These are phyloP conservation scores for Kregervanrija delftensis DNA, from an alignment of 805 yeast genomes.

Conservation along the genomic window DNA sequence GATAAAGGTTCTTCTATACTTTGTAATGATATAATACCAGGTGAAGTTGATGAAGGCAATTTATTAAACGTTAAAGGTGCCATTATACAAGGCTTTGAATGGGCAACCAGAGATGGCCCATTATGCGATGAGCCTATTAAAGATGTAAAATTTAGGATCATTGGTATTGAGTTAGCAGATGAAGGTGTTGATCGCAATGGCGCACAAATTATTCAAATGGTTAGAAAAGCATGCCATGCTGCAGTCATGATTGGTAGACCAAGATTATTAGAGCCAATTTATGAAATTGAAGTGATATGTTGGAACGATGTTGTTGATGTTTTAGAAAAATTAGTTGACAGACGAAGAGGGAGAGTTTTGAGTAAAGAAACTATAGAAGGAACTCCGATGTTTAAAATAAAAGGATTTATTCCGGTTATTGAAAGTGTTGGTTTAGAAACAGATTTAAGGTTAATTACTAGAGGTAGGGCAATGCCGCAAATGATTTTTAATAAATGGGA, in stretches of 20 bases:
- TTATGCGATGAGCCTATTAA: conserved; percentile 80
- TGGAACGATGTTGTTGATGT: conserved; percentile 29
- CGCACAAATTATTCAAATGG: conserved; percentile 75
- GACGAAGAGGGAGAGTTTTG: conserved; percentile 62
- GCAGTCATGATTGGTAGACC: conserved; percentile 78
- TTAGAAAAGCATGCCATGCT: conserved; percentile 76
- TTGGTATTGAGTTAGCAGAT: conserved; percentile 49
- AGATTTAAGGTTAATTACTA: conserved; percentile 70
- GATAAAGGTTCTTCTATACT: conserved; percentile 45
- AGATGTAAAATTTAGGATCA: conserved; percentile 61
- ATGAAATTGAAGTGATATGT: conserved; percentile 52
- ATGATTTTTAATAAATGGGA: conserved; percentile 67
- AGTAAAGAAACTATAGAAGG: conserved; percentile 56
- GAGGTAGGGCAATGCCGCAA: conserved; percentile 71
- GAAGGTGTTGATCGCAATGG: conserved; percentile 44
- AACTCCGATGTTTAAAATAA: conserved; percentile 56
- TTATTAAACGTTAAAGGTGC: conserved; percentile 43
- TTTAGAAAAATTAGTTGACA: conserved; percentile 35
- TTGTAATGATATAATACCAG: conserved; percentile 66
- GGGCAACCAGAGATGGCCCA: conserved; percentile 86
- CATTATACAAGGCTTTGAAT: conserved; percentile 70
- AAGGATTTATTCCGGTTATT: conserved; percentile 74
- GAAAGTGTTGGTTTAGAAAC: conserved; percentile 89
- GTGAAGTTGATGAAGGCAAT: conserved; percentile 54
- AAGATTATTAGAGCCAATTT: conserved; percentile 74